Evolutionary conservation across 2,329 filamentous ascomycete genomes (phyloP).

Genomic region (Penicillium palitans): DNA sequence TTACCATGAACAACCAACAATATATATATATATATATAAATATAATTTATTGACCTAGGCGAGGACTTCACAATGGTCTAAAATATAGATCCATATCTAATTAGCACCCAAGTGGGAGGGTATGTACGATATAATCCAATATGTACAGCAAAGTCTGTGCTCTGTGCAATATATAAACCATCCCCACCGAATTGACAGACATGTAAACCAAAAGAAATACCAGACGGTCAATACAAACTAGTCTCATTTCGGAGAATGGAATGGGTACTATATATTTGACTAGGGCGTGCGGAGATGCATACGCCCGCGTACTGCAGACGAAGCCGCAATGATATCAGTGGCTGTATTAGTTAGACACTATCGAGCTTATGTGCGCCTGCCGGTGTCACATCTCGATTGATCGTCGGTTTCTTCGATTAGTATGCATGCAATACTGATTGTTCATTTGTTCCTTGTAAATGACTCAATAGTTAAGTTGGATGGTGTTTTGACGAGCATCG

Average conservation of each 20-base stretch:
- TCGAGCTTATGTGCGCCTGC: background rate
- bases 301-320: background rate
- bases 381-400: background rate
- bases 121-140: background rate
- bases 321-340: slow-evolving; percentile 11
- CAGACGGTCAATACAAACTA: background rate
- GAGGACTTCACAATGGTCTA: no score
- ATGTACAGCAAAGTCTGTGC: background rate
- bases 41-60: background rate
- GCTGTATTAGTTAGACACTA: background rate
- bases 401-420: background rate
- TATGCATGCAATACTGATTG: background rate
- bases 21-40: background rate
- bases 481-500: background rate
- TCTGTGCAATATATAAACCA: background rate
- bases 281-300: background rate
- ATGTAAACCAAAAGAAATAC: background rate
- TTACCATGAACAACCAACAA: background rate
- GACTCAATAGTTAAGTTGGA: background rate
- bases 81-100: background rate
- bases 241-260: background rate
- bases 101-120: no score
- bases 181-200: no score
- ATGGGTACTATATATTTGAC: background rate
- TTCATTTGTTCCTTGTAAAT: background rate